Evolutionary conservation across 306 rosid species (phyloP).

Genomic region (Benincasa hispida): DNA sequence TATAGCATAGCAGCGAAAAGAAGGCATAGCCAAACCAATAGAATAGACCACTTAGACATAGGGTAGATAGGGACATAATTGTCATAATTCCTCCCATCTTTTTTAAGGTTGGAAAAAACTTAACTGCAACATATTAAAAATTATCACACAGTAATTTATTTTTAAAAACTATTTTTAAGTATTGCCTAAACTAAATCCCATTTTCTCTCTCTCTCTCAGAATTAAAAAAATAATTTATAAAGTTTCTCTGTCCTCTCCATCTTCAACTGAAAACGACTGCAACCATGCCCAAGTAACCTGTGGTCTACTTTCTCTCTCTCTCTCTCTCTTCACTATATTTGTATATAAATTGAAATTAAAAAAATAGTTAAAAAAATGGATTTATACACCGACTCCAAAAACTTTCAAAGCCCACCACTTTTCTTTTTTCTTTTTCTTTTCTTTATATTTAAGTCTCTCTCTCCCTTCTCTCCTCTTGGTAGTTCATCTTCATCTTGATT

Average conservation of each 20-base stretch:
- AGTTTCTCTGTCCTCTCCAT: constrained; percentile 7
- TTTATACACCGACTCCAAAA: constrained; percentile 47
- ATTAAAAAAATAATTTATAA: background rate
- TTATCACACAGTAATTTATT: too few relatives aligned
- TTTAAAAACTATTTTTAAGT: too few relatives aligned
- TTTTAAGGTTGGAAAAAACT: background rate
- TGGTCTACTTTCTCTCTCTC: constrained; percentile 35
- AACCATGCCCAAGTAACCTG: constrained; percentile 55
- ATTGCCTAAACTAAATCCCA: background rate
- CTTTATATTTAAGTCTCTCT: constrained; percentile 24
- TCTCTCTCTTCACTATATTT: too few relatives aligned
- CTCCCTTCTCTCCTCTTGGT: background rate
- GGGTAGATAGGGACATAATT: background rate
- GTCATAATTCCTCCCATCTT: background rate
- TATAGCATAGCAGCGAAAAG: too few relatives aligned
- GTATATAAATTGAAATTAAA: too few relatives aligned
- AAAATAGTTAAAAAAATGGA: constrained; percentile 1
- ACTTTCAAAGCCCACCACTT: constrained; percentile 5
- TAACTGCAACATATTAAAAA: too few relatives aligned
- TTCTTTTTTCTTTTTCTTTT: constrained; percentile 3
- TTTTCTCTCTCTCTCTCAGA: background rate
- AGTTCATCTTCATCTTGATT: background rate
- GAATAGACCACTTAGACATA: background rate
- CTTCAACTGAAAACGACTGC: constrained; percentile 86
- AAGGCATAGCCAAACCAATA: too few relatives aligned